Conservation (phyloP, 257 asterid species). For the Nicotiana knightiana region DNA sequence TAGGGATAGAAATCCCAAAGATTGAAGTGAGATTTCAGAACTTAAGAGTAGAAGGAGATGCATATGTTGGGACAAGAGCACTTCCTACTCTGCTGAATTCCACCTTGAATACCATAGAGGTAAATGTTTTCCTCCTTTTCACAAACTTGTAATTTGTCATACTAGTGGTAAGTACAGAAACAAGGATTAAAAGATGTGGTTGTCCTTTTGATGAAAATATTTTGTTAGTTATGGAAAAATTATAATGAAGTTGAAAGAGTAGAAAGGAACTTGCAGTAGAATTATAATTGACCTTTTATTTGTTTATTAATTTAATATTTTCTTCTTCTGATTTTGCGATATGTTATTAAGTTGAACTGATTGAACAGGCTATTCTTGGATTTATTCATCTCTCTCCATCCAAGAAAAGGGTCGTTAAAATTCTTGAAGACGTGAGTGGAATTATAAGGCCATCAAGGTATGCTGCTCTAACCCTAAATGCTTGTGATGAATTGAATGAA, state of each 20-base stretch:
- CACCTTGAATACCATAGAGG: conserved; percentile 70
- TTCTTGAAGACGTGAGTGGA: conserved; percentile 71
- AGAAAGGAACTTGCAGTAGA: background rate
- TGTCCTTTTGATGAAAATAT: background rate
- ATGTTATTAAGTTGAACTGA: background rate
- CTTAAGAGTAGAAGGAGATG: conserved; percentile 71
- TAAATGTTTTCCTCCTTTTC: conserved; percentile 10
- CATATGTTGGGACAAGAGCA: conserved; percentile 73
- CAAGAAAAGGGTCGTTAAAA: conserved; percentile 55
- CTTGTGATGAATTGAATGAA: background rate
- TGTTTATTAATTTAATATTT: background rate
- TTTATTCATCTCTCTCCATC: conserved; percentile 61
- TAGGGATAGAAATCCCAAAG: conserved; percentile 79
- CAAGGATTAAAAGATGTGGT: background rate
- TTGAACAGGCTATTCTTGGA: conserved; percentile 43
- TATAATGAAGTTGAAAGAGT: background rate
- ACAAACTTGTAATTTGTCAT: background rate
- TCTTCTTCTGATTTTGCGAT: too few species aligned
- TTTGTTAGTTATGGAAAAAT: background rate
- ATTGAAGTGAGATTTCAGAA: conserved; percentile 76
- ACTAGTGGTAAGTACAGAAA: background rate
- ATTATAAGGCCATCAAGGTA: conserved; percentile 80
- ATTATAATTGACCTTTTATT: background rate
- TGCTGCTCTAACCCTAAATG: background rate
- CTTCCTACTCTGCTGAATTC: conserved; percentile 84